Conservation (phyloP, 2,329 filamentous ascomycete species). For the Aspergillus chevalieri region DNA sequence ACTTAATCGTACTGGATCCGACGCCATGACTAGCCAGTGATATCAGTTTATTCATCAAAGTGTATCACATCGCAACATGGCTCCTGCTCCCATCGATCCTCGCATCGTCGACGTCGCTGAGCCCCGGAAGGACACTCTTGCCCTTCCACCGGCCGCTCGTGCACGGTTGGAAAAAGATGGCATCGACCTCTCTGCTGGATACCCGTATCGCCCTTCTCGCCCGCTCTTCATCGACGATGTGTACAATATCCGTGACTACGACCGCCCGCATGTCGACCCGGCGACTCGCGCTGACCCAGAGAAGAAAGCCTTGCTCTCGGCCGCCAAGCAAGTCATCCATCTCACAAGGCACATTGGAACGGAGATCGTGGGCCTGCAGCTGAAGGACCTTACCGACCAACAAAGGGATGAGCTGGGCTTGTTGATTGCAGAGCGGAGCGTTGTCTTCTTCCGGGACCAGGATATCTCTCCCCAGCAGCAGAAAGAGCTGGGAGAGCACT, state of each 20-base stretch:
- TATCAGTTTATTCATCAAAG: neutral
- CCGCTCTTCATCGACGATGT: conserved; percentile 66
- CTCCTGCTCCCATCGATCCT: conserved; percentile 56
- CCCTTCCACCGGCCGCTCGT: conserved; percentile 53
- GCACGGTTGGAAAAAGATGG: conserved; percentile 61
- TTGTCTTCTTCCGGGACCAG: conserved; percentile 63
- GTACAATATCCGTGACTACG: conserved; percentile 56
- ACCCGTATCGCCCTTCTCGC: conserved; percentile 62
- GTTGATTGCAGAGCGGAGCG: conserved; percentile 57
- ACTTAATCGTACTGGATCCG: neutral
- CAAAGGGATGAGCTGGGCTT: conserved; percentile 59
- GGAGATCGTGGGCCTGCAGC: conserved; percentile 58
- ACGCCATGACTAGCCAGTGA: neutral
- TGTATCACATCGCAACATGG: conserved; percentile 35
- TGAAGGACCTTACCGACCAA: conserved; percentile 55
- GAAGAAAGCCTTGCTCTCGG: conserved; percentile 55
- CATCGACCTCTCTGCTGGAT: conserved; percentile 63
- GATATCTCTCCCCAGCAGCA: conserved; percentile 57
- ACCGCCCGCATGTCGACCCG: conserved; percentile 53
- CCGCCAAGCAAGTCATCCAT: conserved; percentile 58
- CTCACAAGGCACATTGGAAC: conserved; percentile 59
- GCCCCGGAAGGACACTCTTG: conserved; percentile 59
- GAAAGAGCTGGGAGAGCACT: conserved; percentile 57
- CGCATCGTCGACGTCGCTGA: conserved; percentile 58
- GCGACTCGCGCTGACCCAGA: conserved; percentile 60